Base-by-base conservation (phyloP, 331 rosid species). In the Quercus lobata region DNA sequence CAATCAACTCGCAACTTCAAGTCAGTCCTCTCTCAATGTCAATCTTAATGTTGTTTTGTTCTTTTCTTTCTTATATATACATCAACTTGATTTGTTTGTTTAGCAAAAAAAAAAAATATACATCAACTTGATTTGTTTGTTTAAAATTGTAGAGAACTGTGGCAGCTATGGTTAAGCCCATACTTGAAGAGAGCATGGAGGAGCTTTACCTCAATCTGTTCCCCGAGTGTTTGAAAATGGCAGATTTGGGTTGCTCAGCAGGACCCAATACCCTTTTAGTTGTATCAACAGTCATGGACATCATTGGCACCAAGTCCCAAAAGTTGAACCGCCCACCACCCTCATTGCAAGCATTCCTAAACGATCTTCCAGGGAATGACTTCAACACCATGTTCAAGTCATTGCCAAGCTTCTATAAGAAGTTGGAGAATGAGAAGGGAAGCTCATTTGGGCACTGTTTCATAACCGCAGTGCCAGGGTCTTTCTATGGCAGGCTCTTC, bases 401-500 rank as follows among this genome's bases (percentile, higher is more conserved):
- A 4, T 63, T 88, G 29, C 87, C 91, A 30, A 17, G 53, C 7
- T 87, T 85, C 78, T 72, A 75, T 22, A 35, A 76, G 57, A 82
- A 73, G 57, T 10, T 84, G 3, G 55, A 55, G 11, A 27, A 80
- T 18, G 83, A 70, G 41, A 73, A 49, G 30, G 80, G 83, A 66
- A 78, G 37, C 3, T 34, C 24, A 24, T 69, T 83, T 10, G 79
- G 86, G 5, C 54, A 76, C 2, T 81, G 87, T 66, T 84, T 91
- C 78, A 30, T 91, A 15, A 68, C 79, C 5, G 93, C 66, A 1
- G 44, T 77, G 18, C 91, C 90, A 0, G 96, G 90, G 15, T 73
- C 83, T 34, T 91, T 91, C 71, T 89, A 89, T n/a, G 89, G 84
- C 0, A 87, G 96, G 62, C 90, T 91, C 10, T 91, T 89, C 6